Base-by-base conservation (phyloP, 805 yeast species). In the Ogataea paradorogensis region DNA sequence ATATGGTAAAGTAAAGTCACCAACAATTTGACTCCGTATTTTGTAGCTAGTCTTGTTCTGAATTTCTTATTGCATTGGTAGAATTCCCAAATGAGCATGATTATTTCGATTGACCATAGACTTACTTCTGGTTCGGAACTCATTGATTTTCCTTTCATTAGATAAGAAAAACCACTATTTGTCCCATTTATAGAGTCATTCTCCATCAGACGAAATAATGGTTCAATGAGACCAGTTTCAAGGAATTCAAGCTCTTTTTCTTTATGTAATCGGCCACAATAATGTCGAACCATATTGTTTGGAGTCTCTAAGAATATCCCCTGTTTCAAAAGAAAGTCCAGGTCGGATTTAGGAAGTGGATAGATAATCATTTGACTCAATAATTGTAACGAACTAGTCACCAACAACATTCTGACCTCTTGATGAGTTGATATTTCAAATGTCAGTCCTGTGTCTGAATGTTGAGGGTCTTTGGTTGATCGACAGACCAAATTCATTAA, bases 41-140 rank as follows among this genome's bases (percentile, higher is more conserved):
- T 66, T 10, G 70, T 67, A 2, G 71, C 60, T 22, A 78, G 62
- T 35, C 69, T 63, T 13, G 56, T 53, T 42, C 71, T 70, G 52
- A 83, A 80, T 34, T 61, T 61, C 43, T 68, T 69, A 61, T 91
- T 91, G 50, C 88, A 80, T 55, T 86, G 91, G 24, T 77, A 62
- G 30, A 88, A 62, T 52, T 85, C 95, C 85, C 95, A 86, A 11
- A 84, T 49, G 7, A 90, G 56, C 56, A 83, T 70, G 5, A 78
- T 60, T n/a, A 75, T 55, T 53, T 83, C 90, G 3, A 70, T 63
- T 2, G 78, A 58, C 82, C 89, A 69, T 14, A 70, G 52, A 4
- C 61, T 46, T 1, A 59, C 52, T 7, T 55, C 58, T 1, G 45
- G 16, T 23, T 33, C 34, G n/a, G 35, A 33, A 16, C 38, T 28